Evolutionary conservation across 768 basidiomycete species (phyloP).

Genomic region (Saitozyma podzolica): DNA sequence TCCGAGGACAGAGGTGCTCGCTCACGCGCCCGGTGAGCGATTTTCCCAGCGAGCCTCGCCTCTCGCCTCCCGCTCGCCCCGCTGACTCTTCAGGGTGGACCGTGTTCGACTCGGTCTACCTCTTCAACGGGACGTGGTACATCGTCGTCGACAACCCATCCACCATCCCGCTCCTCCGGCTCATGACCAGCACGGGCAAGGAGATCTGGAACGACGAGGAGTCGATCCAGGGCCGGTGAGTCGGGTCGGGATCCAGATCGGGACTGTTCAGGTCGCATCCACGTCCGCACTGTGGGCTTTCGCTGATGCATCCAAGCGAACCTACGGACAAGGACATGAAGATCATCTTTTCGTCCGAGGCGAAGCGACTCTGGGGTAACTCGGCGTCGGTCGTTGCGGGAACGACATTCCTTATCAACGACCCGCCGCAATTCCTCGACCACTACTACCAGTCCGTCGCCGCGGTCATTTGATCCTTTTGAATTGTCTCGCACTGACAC

Average conservation of each 20-base stretch:
- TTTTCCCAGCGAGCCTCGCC: not conserved
- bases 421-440: conserved; percentile 79
- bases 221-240: conserved; percentile 56
- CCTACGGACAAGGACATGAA: conserved; percentile 78
- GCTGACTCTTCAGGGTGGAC: conserved; percentile 70
- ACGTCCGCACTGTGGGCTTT: not conserved
- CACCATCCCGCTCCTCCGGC: conserved; percentile 64
- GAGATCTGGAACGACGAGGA: conserved; percentile 63
- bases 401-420: conserved; percentile 77
- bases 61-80: not conserved
- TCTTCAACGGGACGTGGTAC: conserved; percentile 77
- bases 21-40: conserved; percentile 71
- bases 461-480: not conserved
- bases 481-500: not conserved
- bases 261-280: not conserved
- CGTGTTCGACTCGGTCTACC: conserved; percentile 77
- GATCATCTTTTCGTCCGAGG: conserved; percentile 69
- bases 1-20: conserved; percentile 63
- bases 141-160: conserved; percentile 74
- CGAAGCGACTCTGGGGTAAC: conserved; percentile 67
- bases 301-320: conserved; percentile 53
- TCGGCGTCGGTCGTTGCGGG: conserved; percentile 77
- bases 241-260: not conserved
- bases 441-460: conserved; percentile 77
- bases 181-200: conserved; percentile 71